These are phyloP conservation scores for Petunia axillaris DNA, from an alignment of 257 asterid genomes.

Conservation along the genomic window DNA sequence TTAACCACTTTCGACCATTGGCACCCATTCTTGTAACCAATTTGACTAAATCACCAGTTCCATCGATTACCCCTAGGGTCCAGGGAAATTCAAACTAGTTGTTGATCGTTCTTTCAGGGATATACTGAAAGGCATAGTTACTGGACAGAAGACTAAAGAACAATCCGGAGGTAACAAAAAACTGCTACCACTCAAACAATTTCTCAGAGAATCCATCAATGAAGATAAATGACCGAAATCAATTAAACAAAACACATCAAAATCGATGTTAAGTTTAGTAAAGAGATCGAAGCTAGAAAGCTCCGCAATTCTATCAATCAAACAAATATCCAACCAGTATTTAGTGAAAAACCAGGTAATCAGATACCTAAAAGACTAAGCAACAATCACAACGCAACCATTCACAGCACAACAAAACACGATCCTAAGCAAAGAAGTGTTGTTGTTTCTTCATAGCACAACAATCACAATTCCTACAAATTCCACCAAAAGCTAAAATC, in stretches of 20 bases:
- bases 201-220: background rate
- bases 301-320: background rate
- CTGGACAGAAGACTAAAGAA: too few species aligned
- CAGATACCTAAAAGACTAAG: too few species aligned
- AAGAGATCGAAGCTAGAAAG: background rate
- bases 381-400: background rate
- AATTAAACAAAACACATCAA: background rate
- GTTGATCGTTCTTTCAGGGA: background rate
- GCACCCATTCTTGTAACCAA: background rate
- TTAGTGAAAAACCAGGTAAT: too few species aligned
- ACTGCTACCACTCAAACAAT: background rate
- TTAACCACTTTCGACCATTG: background rate
- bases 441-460: background rate
- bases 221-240: background rate
- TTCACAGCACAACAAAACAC: background rate
- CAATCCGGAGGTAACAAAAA: too few species aligned
- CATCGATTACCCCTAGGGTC: too few species aligned
- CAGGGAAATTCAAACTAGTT: background rate
- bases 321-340: too few species aligned
- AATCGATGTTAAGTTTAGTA: background rate
- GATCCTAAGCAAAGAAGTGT: background rate
- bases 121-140: background rate
- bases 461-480: slow-evolving; percentile 13
- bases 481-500: background rate
- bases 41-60: background rate